These are phyloP conservation scores for Dryas drummondii DNA, from an alignment of 306 rosid genomes.

Conservation along the genomic window DNA sequence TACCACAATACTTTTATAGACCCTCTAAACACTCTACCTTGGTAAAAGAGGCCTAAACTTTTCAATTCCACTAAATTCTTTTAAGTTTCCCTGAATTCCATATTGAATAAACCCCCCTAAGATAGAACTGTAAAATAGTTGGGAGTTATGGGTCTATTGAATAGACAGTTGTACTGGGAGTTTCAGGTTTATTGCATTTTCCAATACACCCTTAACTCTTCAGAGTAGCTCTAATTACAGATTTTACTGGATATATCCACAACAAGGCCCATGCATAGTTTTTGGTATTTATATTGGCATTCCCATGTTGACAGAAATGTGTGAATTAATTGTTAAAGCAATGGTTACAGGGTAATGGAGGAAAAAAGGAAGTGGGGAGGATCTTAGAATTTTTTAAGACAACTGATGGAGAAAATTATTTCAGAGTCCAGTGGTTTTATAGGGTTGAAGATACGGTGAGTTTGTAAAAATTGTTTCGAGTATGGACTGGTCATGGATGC, in stretches of 20 bases:
- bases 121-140: background rate
- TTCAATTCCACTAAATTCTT: no score
- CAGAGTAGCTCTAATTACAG: background rate
- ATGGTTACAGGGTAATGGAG: conserved; percentile 71
- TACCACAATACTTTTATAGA: no score
- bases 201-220: background rate
- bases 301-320: background rate
- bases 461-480: conserved; percentile 15
- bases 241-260: background rate
- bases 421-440: conserved; percentile 95
- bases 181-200: no score
- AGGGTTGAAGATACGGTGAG: conserved; percentile 90
- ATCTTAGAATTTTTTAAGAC: conserved; percentile 83
- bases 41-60: no score
- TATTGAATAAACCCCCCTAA: no score
- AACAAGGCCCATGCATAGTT: background rate
- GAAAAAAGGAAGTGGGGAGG: conserved; percentile 63
- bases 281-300: background rate
- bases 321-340: conserved; percentile 29
- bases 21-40: no score
- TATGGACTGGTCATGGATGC: conserved; percentile 15
- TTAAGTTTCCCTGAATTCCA: no score
- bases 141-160: background rate
- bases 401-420: conserved; percentile 57
- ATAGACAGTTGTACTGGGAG: no score